A percentile compares a stretch with the other conserved stretches of the same genome.
These are phyloP conservation scores for Firmiana major DNA, from an alignment of 345 rosid species.

Conservation along the genomic window DNA sequence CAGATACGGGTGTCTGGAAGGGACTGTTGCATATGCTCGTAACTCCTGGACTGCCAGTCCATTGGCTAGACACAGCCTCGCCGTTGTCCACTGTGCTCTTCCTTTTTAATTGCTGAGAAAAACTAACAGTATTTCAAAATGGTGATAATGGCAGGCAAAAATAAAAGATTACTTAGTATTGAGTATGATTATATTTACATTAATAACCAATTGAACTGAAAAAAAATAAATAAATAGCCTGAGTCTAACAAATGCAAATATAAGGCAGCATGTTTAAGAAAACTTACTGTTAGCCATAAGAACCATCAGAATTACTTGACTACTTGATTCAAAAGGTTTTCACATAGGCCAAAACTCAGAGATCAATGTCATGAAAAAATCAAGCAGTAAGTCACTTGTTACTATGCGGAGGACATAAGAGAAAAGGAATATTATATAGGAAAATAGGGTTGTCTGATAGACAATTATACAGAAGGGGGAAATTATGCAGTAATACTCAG, in stretches of 20 bases:
- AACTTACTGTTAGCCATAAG: not conserved
- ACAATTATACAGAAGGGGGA: not conserved
- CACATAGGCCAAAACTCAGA: not conserved
- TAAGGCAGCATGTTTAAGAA: not conserved
- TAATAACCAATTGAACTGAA: not conserved
- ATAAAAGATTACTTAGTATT: no score
- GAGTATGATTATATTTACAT: not conserved
- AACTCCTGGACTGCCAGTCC: slow-evolving; percentile 45
- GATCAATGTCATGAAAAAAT: not conserved
- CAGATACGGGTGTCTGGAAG: slow-evolving; percentile 65
- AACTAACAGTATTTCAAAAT: not conserved
- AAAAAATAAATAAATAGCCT: not conserved
- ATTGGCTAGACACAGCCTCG: slow-evolving; percentile 36
- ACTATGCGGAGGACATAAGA: not conserved
- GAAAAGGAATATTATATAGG: not conserved
- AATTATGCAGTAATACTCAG: not conserved
- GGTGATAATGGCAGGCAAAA: not conserved
- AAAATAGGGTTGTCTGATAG: not conserved
- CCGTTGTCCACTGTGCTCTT: slow-evolving; percentile 41
- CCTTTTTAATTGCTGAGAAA: slow-evolving; percentile 52
- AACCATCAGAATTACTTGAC: not conserved
- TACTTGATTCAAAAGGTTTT: not conserved
- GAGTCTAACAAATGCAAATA: not conserved
- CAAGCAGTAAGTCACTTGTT: not conserved
- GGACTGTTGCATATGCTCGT: slow-evolving; percentile 42